Base-by-base conservation (phyloP, 2,329 filamentous ascomycete species). In the Corynespora cassiicola region DNA sequence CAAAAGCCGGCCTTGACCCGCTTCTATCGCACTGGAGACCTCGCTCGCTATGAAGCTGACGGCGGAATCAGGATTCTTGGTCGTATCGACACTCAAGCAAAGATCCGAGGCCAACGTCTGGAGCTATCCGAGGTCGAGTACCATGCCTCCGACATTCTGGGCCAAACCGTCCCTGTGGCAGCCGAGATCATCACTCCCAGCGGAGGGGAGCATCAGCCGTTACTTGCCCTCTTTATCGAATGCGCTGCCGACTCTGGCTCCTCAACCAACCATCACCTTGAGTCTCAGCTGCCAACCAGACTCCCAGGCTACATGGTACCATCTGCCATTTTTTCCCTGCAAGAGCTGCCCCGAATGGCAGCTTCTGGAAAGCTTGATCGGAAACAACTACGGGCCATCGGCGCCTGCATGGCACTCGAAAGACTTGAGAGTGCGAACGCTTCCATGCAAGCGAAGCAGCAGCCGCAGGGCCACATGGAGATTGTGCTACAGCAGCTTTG, bases 241-340 rank as follows among this genome's bases (percentile, higher is more conserved):
- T n/a, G n/a, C n/a, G n/a, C 26, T 47, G 22, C n/a, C 22, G 26
- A 35, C 6, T 14, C 11, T 3, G 17, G 22, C 15, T 26, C 22
- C n/a, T 26, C 20, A 32, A 18, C n/a, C n/a, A n/a, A n/a, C n/a
- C n/a, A n/a, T n/a, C n/a, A n/a, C 26, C 22, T 19, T 37, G 20
- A 36, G 29, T 23, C 33, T n/a, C 17, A n/a, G 21, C 12, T 41
- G 36, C 18, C 24, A 12, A 29, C 26, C 25, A 12, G 18, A 21
- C 25, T 70, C 5, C 65, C 68, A 0, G 42, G 53, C 20, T 61
- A 63, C 40, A 68, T 72, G 66, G 59, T 70, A 24, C 69, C 69
- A 7, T 58, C 61, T 10, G 45, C 63, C 1, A 69, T 65, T 36
- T 61, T 71, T 31, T 65, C 65, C 2, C 24, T 71, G 6, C 46